Conservation (phyloP, 352 stramenopile species). For the Globisporangium acanthophoron region DNA sequence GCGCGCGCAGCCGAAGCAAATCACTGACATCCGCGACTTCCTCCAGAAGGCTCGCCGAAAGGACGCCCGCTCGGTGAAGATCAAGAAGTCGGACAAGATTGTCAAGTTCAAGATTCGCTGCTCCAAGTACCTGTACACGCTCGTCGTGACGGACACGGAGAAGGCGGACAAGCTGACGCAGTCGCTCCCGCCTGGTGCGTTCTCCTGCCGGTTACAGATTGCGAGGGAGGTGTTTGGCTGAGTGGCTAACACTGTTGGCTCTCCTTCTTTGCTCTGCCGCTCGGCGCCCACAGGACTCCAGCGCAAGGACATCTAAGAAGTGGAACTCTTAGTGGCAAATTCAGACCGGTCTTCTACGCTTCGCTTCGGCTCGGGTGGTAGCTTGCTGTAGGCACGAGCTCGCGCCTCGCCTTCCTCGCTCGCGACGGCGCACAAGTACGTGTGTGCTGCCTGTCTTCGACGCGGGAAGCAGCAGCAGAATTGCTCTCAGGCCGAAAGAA, state of each 20-base stretch:
- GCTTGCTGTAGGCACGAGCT: slow-evolving; percentile 4
- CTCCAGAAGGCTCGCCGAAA: slow-evolving; percentile 97
- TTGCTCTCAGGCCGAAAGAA: slow-evolving; percentile 14
- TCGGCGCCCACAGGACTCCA: slow-evolving; percentile 56
- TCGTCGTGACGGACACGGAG: slow-evolving; percentile 97
- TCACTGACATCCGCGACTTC: slow-evolving; percentile 99
- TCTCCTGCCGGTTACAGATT: neutral
- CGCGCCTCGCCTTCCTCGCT: neutral
- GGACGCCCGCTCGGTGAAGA: slow-evolving; percentile 98
- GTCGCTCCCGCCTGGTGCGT: slow-evolving; percentile 94
- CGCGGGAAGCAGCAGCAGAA: slow-evolving; percentile 7
- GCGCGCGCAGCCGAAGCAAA: slow-evolving; percentile 92
- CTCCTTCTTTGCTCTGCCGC: too few species aligned
- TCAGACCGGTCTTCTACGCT: slow-evolving; percentile 82
- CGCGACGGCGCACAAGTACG: neutral
- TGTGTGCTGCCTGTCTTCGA: too few species aligned
- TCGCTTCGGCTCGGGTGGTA: slow-evolving; percentile 13
- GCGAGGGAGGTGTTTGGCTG: neutral
- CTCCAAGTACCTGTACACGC: slow-evolving; percentile 98
- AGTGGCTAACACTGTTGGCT: neutral
- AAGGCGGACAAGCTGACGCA: slow-evolving; percentile 99
- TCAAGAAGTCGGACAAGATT: slow-evolving; percentile 96
- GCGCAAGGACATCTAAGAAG: slow-evolving; percentile 89
- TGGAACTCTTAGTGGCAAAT: slow-evolving; percentile 45
- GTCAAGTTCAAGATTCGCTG: slow-evolving; percentile 99